phyloP scores from a whole-genome alignment of 2,329 filamentous ascomycete genomes.

The Trematosphaeria pertusa region DNA sequence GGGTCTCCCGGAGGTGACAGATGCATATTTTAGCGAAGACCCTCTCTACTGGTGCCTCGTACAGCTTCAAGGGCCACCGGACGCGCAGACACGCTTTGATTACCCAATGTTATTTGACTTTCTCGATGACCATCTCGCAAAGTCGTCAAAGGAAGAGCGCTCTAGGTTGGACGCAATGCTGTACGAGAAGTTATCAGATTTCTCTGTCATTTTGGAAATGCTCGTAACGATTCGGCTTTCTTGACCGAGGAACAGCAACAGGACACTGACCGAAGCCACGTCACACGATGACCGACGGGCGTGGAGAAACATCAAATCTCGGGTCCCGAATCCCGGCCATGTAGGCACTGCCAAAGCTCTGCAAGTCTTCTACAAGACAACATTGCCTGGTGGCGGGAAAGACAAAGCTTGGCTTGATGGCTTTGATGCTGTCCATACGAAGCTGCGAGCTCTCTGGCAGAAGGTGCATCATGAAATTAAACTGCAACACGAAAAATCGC shows the following conservation, averaged over 20 bases:
- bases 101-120: slow-evolving; percentile 20
- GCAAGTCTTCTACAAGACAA: not conserved
- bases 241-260: slow-evolving; percentile 11
- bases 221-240: slow-evolving; percentile 17
- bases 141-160: slow-evolving; percentile 7
- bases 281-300: slow-evolving; percentile 15
- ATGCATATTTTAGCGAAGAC: too few species aligned
- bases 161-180: slow-evolving; percentile 20
- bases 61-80: slow-evolving; percentile 16
- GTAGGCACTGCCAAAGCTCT: not conserved
- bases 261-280: not conserved
- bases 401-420: not conserved
- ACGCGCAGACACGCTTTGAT: slow-evolving; percentile 10
- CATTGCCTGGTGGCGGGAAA: not conserved
- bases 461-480: not conserved
- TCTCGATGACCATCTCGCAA: slow-evolving; percentile 23
- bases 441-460: not conserved
- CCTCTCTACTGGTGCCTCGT: slow-evolving; percentile 17
- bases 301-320: slow-evolving; percentile 7
- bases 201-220: slow-evolving; percentile 14
- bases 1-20: too few species aligned
- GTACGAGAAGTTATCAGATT: slow-evolving; percentile 23
- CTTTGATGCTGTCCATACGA: not conserved
- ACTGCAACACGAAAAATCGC: not conserved
- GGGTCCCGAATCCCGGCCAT: too few species aligned